Evolutionary conservation across 2,329 filamentous ascomycete species (phyloP).

Genomic region (Talaromyces piceae): DNA sequence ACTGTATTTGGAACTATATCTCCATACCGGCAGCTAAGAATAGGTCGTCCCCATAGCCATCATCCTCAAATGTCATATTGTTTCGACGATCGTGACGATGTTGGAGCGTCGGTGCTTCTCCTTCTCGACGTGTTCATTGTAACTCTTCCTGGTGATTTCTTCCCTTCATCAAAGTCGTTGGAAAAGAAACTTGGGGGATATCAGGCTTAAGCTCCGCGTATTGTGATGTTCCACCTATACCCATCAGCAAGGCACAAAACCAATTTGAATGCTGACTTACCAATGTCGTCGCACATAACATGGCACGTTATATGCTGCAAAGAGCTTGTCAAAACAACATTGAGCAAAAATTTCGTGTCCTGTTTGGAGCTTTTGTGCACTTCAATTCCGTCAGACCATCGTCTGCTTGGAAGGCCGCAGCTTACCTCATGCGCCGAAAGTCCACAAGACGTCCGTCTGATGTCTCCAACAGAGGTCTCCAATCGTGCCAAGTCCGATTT

Average conservation of each 20-base stretch:
- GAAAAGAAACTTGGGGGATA: conserved; percentile 42
- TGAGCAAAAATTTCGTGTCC: conserved; percentile 55
- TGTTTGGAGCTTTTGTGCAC: conserved; percentile 57
- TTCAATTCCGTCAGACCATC: conserved; percentile 24
- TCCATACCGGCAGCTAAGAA: conserved; percentile 39
- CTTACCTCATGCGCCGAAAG: conserved; percentile 54
- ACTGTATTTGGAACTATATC: not conserved
- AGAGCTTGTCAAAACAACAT: conserved; percentile 46
- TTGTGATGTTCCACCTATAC: conserved; percentile 49
- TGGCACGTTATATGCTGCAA: conserved; percentile 58
- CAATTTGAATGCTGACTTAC: conserved; percentile 28
- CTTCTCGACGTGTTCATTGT: conserved; percentile 13
- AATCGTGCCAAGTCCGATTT: conserved; percentile 70
- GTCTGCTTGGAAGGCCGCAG: conserved; percentile 22
- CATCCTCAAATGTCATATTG: conserved; percentile 46
- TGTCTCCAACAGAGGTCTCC: conserved; percentile 61
- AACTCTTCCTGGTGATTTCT: conserved; percentile 15
- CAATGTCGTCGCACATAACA: conserved; percentile 80
- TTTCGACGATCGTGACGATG: conserved; percentile 7
- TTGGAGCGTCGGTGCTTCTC: conserved; percentile 16
- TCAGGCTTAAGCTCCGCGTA: conserved; percentile 46
- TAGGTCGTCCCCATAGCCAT: conserved; percentile 46
- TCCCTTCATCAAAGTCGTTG: conserved; percentile 12
- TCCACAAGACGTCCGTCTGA: conserved; percentile 62
- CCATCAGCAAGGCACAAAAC: not conserved